A percentile compares a stretch with the other conserved stretches of the same genome.
Conservation (phyloP, 2,329 filamentous ascomycete genomes). For the Alternaria postmessia region DNA sequence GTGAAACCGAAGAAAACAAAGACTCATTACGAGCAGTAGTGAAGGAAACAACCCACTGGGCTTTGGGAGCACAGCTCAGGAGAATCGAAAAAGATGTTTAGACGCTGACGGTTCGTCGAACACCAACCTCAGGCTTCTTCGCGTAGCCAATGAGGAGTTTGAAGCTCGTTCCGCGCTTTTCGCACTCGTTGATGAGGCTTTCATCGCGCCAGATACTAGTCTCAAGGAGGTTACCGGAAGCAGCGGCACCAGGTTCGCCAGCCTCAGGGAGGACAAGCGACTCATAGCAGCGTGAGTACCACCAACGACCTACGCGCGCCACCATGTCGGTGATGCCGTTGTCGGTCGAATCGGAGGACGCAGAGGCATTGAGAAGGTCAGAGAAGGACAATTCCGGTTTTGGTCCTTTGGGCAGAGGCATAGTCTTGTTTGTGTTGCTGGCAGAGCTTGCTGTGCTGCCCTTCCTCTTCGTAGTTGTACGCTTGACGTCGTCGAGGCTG, state of each 20-base stretch:
- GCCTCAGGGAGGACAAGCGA: conserved; percentile 60
- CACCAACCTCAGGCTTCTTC: conserved; percentile 70
- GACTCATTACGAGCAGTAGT: conserved; percentile 21
- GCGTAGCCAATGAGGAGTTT: conserved; percentile 92
- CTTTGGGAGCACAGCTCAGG: conserved; percentile 44
- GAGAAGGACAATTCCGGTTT: conserved; percentile 49
- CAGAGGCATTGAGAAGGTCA: conserved; percentile 45
- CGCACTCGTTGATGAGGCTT: conserved; percentile 80
- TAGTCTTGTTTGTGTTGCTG: conserved; percentile 25
- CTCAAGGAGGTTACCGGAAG: conserved; percentile 51
- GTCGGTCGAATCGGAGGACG: conserved; percentile 63
- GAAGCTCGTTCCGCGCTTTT: conserved; percentile 84
- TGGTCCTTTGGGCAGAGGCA: conserved; percentile 26
- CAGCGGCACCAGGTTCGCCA: conserved; percentile 42
- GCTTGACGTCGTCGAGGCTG: conserved; percentile 34
- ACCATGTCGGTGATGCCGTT: conserved; percentile 93
- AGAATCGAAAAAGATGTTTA: conserved; percentile 39
- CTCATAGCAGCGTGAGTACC: conserved; percentile 95
- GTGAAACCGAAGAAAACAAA: conserved; percentile 14
- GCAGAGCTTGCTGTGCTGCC: conserved; percentile 40
- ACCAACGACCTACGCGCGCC: conserved; percentile 90
- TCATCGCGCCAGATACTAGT: conserved; percentile 82
- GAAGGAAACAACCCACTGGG: conserved; percentile 33
- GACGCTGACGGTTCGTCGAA: conserved; percentile 59
- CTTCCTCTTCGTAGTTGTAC: conserved; percentile 34